These are phyloP conservation scores for Boletus pseudo-olivaceus DNA, from an alignment of 768 basidiomycete genomes.

Conservation along the genomic window DNA sequence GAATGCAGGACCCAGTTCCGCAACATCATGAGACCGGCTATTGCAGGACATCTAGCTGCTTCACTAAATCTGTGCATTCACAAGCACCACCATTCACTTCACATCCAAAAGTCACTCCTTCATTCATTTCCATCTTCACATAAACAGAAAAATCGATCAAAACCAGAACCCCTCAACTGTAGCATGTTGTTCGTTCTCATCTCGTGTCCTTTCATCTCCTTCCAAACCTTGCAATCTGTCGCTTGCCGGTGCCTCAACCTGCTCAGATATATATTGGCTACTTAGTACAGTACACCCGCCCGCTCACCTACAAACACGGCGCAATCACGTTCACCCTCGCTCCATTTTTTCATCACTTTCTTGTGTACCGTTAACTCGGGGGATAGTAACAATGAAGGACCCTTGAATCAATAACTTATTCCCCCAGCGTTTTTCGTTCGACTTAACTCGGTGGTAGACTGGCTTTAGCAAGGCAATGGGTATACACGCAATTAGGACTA, in stretches of 20 bases:
- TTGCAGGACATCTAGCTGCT: slow-evolving; percentile 8
- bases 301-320: slow-evolving; percentile 7
- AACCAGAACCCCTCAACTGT: slow-evolving; percentile 15
- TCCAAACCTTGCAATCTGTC: slow-evolving; percentile 8
- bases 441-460: neutral
- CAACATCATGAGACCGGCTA: slow-evolving; percentile 1
- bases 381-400: slow-evolving; percentile 7
- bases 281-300: slow-evolving; percentile 13
- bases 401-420: slow-evolving; percentile 20
- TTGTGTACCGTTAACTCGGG: slow-evolving; percentile 13
- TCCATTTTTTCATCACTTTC: slow-evolving; percentile 1
- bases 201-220: slow-evolving; percentile 5
- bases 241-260: slow-evolving; percentile 6
- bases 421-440: neutral
- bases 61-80: neutral
- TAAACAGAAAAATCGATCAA: slow-evolving; percentile 10
- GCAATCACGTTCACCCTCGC: slow-evolving; percentile 9
- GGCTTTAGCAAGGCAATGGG: neutral
- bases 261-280: slow-evolving; percentile 26
- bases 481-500: slow-evolving; percentile 1
- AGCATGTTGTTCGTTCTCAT: slow-evolving; percentile 25
- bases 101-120: slow-evolving; percentile 17
- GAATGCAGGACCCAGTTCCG: slow-evolving; percentile 9
- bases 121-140: slow-evolving; percentile 7
- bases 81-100: neutral